A percentile compares a stretch with the other conserved stretches of the same genome.
Evolutionary conservation across 257 asterid genomes (phyloP).

Genomic region (Voacanga thouarsii): DNA sequence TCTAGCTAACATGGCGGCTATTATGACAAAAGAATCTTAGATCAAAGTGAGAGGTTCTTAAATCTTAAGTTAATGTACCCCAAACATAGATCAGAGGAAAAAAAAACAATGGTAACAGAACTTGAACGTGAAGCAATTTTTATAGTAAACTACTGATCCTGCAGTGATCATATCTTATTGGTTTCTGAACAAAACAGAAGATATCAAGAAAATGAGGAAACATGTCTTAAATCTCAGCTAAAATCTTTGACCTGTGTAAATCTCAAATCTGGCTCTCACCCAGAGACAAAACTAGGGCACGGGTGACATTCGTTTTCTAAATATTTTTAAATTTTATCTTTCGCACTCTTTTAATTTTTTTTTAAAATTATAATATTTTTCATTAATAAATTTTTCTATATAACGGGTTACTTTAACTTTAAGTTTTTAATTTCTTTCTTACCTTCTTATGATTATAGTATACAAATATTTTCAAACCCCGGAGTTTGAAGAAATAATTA

Average conservation of each 20-base stretch:
- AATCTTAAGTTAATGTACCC: not conserved
- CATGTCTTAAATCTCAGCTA: slow-evolving; percentile 14
- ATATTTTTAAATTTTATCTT: too few relatives aligned
- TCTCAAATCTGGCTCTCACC: not conserved
- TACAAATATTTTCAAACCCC: not conserved
- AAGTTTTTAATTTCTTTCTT: too few relatives aligned
- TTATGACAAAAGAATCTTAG: not conserved
- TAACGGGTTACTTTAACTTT: too few relatives aligned
- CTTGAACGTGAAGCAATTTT: slow-evolving; percentile 5
- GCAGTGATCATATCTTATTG: not conserved
- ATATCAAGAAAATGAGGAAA: slow-evolving; percentile 12
- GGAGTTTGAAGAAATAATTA: slow-evolving; percentile 12
- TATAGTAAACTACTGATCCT: not conserved
- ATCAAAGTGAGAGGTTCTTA: not conserved
- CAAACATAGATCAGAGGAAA: not conserved
- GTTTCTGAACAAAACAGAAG: not conserved
- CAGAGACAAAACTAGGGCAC: too few relatives aligned
- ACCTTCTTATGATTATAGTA: not conserved
- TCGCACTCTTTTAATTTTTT: too few relatives aligned
- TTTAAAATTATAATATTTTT: too few relatives aligned
- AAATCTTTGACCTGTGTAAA: slow-evolving; percentile 31
- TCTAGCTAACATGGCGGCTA: too few relatives aligned
- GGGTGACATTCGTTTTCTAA: too few relatives aligned
- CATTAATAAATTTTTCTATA: too few relatives aligned
- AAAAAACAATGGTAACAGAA: not conserved